These are phyloP conservation scores for Salix udensis DNA, from an alignment of 345 rosid species.

Conservation along the genomic window DNA sequence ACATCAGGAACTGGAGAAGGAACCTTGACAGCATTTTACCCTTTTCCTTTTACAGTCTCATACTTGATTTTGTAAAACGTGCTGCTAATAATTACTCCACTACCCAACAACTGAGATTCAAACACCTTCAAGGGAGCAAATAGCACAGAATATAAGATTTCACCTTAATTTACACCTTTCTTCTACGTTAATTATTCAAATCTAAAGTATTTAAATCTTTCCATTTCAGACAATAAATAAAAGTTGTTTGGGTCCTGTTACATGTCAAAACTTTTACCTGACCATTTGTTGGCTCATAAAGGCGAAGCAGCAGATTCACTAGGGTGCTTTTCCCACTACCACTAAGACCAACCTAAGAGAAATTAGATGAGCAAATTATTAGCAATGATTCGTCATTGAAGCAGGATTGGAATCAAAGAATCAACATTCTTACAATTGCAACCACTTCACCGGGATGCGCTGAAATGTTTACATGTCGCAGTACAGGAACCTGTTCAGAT, in stretches of 20 bases:
- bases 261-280: constrained; percentile 46
- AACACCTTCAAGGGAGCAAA: neutral
- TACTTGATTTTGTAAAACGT: too few relatives aligned
- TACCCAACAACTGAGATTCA: neutral
- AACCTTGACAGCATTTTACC: too few relatives aligned
- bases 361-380: constrained; percentile 18
- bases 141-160: neutral
- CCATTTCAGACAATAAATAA: neutral
- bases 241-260: neutral
- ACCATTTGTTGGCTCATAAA: constrained; percentile 81
- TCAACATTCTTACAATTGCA: constrained; percentile 58
- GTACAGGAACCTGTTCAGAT: constrained; percentile 59
- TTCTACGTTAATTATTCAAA: neutral
- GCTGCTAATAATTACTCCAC: neutral
- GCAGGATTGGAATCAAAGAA: constrained; percentile 2
- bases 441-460: constrained; percentile 81
- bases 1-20: too few relatives aligned
- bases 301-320: constrained; percentile 80
- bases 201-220: neutral
- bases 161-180: neutral
- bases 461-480: constrained; percentile 56
- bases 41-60: too few relatives aligned
- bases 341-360: constrained; percentile 85
- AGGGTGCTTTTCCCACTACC: constrained; percentile 98
- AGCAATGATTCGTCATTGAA: constrained; percentile 2